phyloP scores from a whole-genome alignment of 495 filamentous ascomycete species.

The Penicillium coffeae region DNA sequence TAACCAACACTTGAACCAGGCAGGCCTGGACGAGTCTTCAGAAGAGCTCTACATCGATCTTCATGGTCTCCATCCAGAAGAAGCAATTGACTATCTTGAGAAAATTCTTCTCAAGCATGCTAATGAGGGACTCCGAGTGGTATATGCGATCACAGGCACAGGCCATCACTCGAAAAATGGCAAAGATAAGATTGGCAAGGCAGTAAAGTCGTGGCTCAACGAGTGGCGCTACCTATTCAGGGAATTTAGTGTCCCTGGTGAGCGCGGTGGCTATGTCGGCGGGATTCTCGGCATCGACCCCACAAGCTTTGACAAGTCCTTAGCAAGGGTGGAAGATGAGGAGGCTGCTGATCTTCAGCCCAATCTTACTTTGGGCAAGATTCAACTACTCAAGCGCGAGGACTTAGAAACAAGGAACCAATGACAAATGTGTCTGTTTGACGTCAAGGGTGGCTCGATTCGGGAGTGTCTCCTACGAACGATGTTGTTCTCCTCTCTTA shows the following conservation, averaged over 20 bases:
- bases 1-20: conserved; percentile 61
- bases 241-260: conserved; percentile 93
- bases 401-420: conserved; percentile 33
- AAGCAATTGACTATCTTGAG: conserved; percentile 93
- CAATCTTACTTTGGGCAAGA: conserved; percentile 40
- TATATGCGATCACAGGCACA: conserved; percentile 95
- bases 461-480: too few species aligned
- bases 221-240: conserved; percentile 95
- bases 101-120: conserved; percentile 77
- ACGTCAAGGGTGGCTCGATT: too few species aligned
- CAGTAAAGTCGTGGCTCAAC: conserved; percentile 82
- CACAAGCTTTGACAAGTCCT: conserved; percentile 74
- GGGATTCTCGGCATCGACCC: conserved; percentile 95
- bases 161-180: conserved; percentile 98
- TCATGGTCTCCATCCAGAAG: conserved; percentile 93
- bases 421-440: too few species aligned
- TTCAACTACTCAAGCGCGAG: conserved; percentile 46
- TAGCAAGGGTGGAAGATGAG: conserved; percentile 27
- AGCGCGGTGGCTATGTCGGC: conserved; percentile 72
- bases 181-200: conserved; percentile 97
- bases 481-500: too few species aligned
- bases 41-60: conserved; percentile 91
- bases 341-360: conserved; percentile 18
- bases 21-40: conserved; percentile 37
- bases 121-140: conserved; percentile 60